A percentile compares a stretch with the other conserved stretches of the same genome.
Conservation (phyloP, 345 rosid genomes). For the Viola odorata region DNA sequence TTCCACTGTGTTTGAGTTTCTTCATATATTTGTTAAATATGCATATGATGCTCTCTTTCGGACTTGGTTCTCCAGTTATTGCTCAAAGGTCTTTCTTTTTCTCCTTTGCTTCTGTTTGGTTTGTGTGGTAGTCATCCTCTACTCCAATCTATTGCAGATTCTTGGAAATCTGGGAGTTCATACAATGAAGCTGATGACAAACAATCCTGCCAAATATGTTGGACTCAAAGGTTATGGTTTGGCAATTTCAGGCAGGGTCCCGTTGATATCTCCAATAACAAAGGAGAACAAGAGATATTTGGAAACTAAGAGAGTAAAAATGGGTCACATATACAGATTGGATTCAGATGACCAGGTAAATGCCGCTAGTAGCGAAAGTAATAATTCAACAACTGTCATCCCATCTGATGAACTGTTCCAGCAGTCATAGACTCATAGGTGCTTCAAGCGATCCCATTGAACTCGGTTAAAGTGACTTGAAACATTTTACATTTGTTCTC, state of each 20-base stretch:
- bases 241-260: constrained; percentile 25
- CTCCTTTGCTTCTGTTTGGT: neutral
- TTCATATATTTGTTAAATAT: no score
- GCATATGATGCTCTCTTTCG: no score
- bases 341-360: constrained; percentile 1
- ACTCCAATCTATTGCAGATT: constrained; percentile 14
- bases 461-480: neutral
- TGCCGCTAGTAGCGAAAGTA: neutral
- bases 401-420: neutral
- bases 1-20: no score
- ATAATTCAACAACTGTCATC: neutral
- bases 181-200: constrained; percentile 28
- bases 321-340: constrained; percentile 19
- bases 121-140: no score
- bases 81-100: neutral
- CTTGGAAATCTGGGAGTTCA: constrained; percentile 22
- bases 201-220: constrained; percentile 23
- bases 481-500: neutral
- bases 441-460: neutral
- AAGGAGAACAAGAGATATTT: constrained; percentile 18
- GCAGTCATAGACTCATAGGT: neutral
- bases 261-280: constrained; percentile 19
- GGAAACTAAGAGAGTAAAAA: constrained; percentile 20
- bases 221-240: constrained; percentile 31
- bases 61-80: neutral